Evolutionary conservation across 805 yeast genomes (phyloP), one percentile per base, ranked within the genome.

Genomic region (Cyberlindnera mississippiensis): DNA sequence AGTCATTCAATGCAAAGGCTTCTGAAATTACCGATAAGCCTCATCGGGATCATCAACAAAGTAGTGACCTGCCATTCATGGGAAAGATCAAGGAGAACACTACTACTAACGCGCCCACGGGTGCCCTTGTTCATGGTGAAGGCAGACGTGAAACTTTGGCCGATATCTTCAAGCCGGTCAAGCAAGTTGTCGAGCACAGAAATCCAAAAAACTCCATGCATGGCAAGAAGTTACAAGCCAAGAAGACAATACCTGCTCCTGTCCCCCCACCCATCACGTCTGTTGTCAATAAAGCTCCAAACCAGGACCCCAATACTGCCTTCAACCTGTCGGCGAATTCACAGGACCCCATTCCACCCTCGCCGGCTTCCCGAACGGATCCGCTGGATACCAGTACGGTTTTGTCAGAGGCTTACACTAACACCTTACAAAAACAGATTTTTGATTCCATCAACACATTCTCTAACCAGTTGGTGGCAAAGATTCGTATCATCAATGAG

Each of bases 371-470:
- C 11, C 32, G 14, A 10, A 6, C 5, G 6, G 32, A 29, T 14
- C 14, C 14, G 16, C 5, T 22, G 2, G 16, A 46, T 11, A 47
- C 47, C 38, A 14, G 49, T 18, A 45, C 42, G 11, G 28, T 50
- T 33, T 37, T 44, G 22, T 50, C 51, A 2, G 55, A 56, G 29
- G 62, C 65, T 2, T 63, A 66, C 32, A 66, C 72, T 2, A 56
- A 58, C 27, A 57, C 58, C 13, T 44, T 68, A 18, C 70, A 67
- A 41, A 54, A 58, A 15, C 70, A 67, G 42, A 68, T 68, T 7
- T 55, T 44, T 38, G 55, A 53, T 10, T 66, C 72, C 0, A 60
- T 68, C 15, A 44, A 52, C 4, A 40, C 44, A 4, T 68, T 67
- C 45, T 60, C 71, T 1, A 53, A 57, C n/a, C 66, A 63, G 28